Conservation (phyloP, 495 filamentous ascomycete species). For the Corynascus novoguineensis region DNA sequence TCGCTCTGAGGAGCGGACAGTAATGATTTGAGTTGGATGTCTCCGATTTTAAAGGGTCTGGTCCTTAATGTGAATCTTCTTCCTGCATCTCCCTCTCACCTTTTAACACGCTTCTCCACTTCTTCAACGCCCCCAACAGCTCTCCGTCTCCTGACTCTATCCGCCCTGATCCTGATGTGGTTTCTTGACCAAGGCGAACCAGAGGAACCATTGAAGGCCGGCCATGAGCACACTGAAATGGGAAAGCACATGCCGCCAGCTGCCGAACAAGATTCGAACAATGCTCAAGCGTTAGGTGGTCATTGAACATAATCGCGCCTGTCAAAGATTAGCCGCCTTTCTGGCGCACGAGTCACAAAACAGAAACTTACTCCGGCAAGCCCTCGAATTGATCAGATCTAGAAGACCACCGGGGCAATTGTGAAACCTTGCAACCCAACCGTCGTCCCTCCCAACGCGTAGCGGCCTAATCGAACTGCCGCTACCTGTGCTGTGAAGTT, state of each 20-base stretch:
- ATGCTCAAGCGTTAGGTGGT: conserved; percentile 58
- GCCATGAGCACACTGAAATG: conserved; percentile 91
- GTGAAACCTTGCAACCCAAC: conserved; percentile 56
- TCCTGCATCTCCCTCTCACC: neutral
- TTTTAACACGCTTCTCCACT: conserved; percentile 1
- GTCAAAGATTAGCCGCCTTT: neutral
- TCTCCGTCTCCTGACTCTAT: neutral
- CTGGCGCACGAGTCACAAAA: too few relatives aligned
- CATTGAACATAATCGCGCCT: conserved; percentile 95
- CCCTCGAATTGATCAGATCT: conserved; percentile 82
- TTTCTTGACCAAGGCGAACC: conserved; percentile 46
- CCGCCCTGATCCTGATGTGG: neutral
- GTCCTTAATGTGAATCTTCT: too few relatives aligned
- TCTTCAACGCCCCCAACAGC: conserved; percentile 11
- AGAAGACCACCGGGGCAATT: conserved; percentile 72
- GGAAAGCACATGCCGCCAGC: conserved; percentile 68
- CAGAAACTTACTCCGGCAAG: conserved; percentile 61
- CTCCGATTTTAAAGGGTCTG: too few relatives aligned
- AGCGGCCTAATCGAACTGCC: neutral
- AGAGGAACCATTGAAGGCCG: conserved; percentile 72
- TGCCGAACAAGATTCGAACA: conserved; percentile 58
- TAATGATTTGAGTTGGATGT: too few relatives aligned
- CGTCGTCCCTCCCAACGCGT: neutral
- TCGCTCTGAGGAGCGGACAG: too few relatives aligned
- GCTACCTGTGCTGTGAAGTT: conserved; percentile 26